Evolutionary conservation across 495 filamentous ascomycete species (phyloP).

Genomic region (Cryomyces antarcticus): DNA sequence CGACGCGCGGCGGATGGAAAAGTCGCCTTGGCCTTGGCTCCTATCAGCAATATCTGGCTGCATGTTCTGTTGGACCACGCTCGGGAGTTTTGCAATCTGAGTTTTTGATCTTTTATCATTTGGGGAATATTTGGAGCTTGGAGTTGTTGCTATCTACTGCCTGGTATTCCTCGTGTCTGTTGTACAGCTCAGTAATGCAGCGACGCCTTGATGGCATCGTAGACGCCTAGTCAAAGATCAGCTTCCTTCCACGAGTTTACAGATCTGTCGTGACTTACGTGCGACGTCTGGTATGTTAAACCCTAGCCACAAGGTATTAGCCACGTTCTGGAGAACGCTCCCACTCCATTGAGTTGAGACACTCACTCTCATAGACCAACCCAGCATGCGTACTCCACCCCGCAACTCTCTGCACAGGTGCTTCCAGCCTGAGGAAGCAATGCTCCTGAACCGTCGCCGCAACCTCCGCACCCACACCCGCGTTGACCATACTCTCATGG

Average conservation of each 20-base stretch:
- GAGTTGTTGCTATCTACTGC: too few relatives aligned
- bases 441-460: slow-evolving; percentile 80
- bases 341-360: neutral
- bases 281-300: slow-evolving; percentile 80
- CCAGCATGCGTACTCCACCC: slow-evolving; percentile 83
- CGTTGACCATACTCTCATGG: slow-evolving; percentile 91
- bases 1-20: too few relatives aligned
- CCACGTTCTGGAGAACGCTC: too few relatives aligned
- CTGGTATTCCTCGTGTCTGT: too few relatives aligned
- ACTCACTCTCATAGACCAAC: slow-evolving; percentile 41
- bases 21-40: too few relatives aligned
- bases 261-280: slow-evolving; percentile 36
- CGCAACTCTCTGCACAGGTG: slow-evolving; percentile 78
- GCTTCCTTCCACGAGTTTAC: neutral
- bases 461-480: slow-evolving; percentile 82
- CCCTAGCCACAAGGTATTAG: slow-evolving; percentile 5
- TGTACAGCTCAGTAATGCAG: slow-evolving; percentile 29
- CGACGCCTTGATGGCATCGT: slow-evolving; percentile 39
- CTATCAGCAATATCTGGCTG: too few relatives aligned
- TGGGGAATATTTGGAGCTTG: too few relatives aligned
- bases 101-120: too few relatives aligned
- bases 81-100: too few relatives aligned
- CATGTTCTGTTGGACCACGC: too few relatives aligned
- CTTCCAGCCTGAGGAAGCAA: slow-evolving; percentile 73
- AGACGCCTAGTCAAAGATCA: slow-evolving; percentile 28